phyloP scores from a whole-genome alignment of 495 filamentous ascomycete species.

The Xylaria sp. region DNA sequence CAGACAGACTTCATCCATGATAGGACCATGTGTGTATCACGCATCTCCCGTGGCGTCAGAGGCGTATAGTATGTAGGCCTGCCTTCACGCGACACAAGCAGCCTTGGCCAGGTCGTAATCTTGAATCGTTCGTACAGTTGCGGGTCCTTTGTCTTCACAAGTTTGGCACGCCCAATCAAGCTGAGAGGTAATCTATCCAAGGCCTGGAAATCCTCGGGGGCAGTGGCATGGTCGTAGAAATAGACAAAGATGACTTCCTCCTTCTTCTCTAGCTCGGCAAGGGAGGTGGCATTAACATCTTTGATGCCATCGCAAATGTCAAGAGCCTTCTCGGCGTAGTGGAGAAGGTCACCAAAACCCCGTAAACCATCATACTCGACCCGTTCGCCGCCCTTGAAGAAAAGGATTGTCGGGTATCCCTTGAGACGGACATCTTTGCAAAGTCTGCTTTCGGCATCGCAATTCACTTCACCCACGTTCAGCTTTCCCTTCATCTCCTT shows the following conservation, averaged over 20 bases:
- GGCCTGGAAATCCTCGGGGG: constrained; percentile 86
- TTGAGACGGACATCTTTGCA: constrained; percentile 86
- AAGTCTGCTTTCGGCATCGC: constrained; percentile 79
- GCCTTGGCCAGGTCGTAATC: constrained; percentile 91
- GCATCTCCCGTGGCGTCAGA: constrained; percentile 86
- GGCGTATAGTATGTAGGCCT: constrained; percentile 86
- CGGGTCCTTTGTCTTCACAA: constrained; percentile 85
- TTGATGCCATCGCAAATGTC: constrained; percentile 76
- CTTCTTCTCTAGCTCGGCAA: constrained; percentile 87
- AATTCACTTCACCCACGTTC: constrained; percentile 96
- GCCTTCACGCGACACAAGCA: constrained; percentile 88
- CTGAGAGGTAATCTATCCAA: constrained; percentile 84
- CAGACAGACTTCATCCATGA: constrained; percentile 95
- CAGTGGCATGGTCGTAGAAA: constrained; percentile 95
- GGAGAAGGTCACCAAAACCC: constrained; percentile 88
- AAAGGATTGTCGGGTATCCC: constrained; percentile 87
- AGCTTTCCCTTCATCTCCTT: constrained; percentile 86
- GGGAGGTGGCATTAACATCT: constrained; percentile 76
- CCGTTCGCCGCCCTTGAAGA: constrained; percentile 89
- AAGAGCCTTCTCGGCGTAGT: constrained; percentile 85
- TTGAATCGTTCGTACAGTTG: constrained; percentile 81
- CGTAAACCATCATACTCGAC: constrained; percentile 94
- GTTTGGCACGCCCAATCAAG: constrained; percentile 86
- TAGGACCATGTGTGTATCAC: constrained; percentile 80
- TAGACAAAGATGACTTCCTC: constrained; percentile 97